phyloP scores from a whole-genome alignment of 768 basidiomycete genomes.

The Daedalea quercina region DNA sequence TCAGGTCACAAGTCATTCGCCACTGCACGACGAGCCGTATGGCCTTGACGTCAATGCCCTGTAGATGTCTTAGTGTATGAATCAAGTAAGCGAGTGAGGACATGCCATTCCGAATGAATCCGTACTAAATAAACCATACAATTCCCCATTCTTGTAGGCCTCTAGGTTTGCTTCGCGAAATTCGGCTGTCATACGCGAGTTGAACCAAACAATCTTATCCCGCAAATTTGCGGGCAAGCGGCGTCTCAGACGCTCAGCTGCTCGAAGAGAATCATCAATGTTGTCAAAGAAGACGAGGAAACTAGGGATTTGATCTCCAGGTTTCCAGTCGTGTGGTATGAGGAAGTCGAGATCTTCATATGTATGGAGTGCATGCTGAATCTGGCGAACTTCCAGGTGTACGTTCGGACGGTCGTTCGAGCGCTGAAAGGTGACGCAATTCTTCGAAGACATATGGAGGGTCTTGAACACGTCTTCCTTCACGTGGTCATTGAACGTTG shows the following conservation, averaged over 20 bases:
- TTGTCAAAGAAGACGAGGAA: conserved; percentile 23
- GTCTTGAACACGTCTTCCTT: conserved; percentile 18
- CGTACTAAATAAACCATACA: conserved; percentile 23
- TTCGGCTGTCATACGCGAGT: conserved; percentile 21
- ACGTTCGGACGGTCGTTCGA: conserved; percentile 31
- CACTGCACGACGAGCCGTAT: conserved; percentile 31
- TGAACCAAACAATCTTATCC: conserved; percentile 19
- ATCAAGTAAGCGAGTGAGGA: too few relatives aligned
- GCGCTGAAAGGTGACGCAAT: conserved; percentile 6
- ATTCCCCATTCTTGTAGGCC: conserved; percentile 11
- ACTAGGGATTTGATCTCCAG: neutral
- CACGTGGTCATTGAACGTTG: conserved; percentile 10
- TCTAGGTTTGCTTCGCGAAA: conserved; percentile 13
- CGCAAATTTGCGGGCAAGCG: neutral
- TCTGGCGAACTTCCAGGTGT: conserved; percentile 18
- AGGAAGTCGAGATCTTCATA: conserved; percentile 16
- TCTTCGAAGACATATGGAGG: conserved; percentile 16
- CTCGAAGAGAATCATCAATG: conserved; percentile 10
- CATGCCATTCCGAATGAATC: conserved; percentile 25
- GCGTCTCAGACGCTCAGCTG: conserved; percentile 1
- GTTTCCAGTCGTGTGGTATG: neutral
- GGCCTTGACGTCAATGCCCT: conserved; percentile 31
- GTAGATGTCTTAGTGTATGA: neutral
- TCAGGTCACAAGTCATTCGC: conserved; percentile 18
- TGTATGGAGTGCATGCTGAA: conserved; percentile 10